Evolutionary conservation across 2,329 filamentous ascomycete species (phyloP).

Genomic region (Lecanoromycetidae sp.): DNA sequence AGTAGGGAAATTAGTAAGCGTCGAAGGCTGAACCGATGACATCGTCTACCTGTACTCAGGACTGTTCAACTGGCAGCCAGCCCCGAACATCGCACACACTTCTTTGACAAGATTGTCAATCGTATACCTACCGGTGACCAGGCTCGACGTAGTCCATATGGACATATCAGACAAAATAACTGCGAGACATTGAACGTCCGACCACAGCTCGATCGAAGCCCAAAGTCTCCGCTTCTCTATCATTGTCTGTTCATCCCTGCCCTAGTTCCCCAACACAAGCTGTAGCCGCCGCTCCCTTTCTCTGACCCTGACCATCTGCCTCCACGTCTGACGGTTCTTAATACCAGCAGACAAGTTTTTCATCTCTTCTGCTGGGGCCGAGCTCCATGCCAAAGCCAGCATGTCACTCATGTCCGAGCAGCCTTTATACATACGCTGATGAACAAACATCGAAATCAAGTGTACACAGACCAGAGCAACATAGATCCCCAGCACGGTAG

Average conservation of each 20-base stretch:
- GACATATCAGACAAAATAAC: no score
- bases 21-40: no score
- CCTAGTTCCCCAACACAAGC: background rate
- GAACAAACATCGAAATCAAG: background rate
- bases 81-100: no score
- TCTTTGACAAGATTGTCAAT: no score
- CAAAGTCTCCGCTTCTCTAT: background rate
- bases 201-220: no score
- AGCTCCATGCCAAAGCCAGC: conserved; percentile 7
- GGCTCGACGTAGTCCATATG: no score
- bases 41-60: background rate
- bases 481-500: background rate
- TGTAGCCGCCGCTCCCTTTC: conserved; percentile 1
- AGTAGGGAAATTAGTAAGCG: no score
- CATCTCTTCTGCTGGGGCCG: conserved; percentile 5
- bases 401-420: conserved; percentile 2
- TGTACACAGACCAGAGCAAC: conserved; percentile 2
- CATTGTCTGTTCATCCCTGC: background rate
- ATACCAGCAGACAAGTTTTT: background rate
- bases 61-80: no score
- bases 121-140: no score
- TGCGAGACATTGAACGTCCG: no score
- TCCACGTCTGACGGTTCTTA: background rate
- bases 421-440: background rate
- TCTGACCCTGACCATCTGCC: conserved; percentile 1